Conservation (phyloP, 176 grass and related monocot genomes). For the Eragrostis curvula region DNA sequence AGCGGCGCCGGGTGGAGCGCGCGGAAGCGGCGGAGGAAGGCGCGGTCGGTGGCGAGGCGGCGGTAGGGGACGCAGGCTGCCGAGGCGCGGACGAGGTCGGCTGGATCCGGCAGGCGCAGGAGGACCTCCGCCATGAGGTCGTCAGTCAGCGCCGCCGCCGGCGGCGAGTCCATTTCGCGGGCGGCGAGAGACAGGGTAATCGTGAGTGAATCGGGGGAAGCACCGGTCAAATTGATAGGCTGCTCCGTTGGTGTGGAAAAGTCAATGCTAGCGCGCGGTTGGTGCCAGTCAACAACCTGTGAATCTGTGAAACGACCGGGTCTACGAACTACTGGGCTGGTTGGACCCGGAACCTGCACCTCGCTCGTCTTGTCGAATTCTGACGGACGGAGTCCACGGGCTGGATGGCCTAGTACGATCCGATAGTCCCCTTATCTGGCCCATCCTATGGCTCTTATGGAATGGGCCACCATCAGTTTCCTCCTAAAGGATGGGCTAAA, state of each 20-base stretch:
- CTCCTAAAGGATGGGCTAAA: no score
- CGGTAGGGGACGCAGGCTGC: conserved; percentile 39
- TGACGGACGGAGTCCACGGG: no score
- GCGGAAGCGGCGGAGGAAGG: conserved; percentile 52
- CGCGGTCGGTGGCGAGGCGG: conserved; percentile 23
- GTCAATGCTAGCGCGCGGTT: not conserved
- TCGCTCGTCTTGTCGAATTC: no score
- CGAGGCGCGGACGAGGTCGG: conserved; percentile 37
- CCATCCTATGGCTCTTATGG: no score
- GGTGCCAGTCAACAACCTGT: not conserved
- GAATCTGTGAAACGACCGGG: no score
- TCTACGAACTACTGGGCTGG: not conserved
- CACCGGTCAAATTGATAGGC: not conserved
- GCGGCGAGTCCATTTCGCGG: conserved; percentile 11
- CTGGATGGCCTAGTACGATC: no score
- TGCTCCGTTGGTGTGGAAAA: not conserved
- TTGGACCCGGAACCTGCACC: not conserved
- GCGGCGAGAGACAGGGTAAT: not conserved
- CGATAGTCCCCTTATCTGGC: no score
- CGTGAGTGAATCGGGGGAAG: not conserved
- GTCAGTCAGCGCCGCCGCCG: conserved; percentile 24
- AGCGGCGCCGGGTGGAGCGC: conserved; percentile 39
- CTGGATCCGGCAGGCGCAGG: conserved; percentile 30
- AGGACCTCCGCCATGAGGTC: conserved; percentile 50
- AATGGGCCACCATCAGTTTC: no score